Evolutionary conservation across 2,329 filamentous ascomycete genomes (phyloP).

Genomic region (Venturia aucupariae): DNA sequence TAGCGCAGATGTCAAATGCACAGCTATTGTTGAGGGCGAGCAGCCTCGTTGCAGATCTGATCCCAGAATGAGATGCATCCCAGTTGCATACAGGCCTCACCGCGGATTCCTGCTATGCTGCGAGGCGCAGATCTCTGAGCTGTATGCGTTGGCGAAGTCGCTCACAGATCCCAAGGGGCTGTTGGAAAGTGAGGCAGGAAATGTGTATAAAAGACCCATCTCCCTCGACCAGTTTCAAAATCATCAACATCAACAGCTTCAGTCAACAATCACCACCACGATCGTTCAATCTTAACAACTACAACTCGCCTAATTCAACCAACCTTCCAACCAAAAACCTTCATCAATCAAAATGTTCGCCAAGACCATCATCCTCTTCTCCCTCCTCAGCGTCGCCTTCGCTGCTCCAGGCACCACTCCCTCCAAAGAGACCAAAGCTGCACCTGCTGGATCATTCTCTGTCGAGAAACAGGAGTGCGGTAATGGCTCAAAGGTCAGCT

Average conservation of each 20-base stretch:
- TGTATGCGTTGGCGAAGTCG: neutral
- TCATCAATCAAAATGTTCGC: conserved; percentile 5
- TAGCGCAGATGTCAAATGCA: neutral
- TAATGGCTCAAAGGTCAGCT: neutral
- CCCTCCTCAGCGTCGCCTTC: conserved; percentile 2
- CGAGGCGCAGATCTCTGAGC: neutral
- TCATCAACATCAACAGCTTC: conserved; percentile 7
- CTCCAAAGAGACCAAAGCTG: no score
- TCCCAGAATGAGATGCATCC: neutral
- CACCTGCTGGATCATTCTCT: no score
- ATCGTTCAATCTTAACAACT: neutral
- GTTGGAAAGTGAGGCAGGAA: neutral
- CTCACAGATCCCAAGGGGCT: neutral
- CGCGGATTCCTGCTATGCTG: neutral
- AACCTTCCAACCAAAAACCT: conserved; percentile 5
- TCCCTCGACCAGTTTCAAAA: neutral
- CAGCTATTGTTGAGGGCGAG: neutral
- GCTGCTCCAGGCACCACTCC: neutral
- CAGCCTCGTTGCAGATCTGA: neutral
- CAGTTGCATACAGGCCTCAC: neutral
- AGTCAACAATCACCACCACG: neutral
- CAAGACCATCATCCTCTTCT: conserved; percentile 4
- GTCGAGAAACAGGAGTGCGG: neutral
- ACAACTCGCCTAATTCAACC: neutral
- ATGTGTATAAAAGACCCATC: conserved; percentile 3